These are phyloP conservation scores for Hepatocystis sp. DNA, from an alignment of 169 alveolate species.

Conservation along the genomic window DNA sequence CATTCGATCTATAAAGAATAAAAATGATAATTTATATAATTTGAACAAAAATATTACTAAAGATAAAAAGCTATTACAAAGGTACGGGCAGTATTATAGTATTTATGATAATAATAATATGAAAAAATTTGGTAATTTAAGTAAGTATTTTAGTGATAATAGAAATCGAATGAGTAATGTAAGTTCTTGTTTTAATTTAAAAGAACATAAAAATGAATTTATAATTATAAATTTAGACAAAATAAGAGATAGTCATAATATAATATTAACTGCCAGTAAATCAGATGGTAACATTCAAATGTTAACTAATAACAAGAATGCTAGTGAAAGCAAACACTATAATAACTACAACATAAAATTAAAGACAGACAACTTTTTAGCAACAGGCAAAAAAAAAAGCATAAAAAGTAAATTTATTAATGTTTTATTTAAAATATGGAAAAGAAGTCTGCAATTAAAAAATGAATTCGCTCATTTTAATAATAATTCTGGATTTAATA, in stretches of 20 bases:
- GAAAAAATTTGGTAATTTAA: not conserved
- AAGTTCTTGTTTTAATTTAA: no score
- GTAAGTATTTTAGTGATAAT: not conserved
- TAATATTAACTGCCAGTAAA: no score
- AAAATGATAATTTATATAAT: conserved; percentile 7
- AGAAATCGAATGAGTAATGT: not conserved
- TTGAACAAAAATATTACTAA: not conserved
- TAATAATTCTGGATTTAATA: conserved; percentile 23
- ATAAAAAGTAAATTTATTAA: no score
- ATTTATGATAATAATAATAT: conserved; percentile 19
- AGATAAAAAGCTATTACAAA: no score
- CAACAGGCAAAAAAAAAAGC: conserved; percentile 6
- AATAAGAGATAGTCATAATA: no score
- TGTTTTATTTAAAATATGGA: conserved; percentile 50
- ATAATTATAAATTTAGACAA: no score
- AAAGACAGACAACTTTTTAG: conserved; percentile 18
- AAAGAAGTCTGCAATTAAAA: conserved; percentile 41
- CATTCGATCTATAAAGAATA: not conserved
- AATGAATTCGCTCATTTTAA: conserved; percentile 13
- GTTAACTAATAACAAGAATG: conserved; percentile 22
- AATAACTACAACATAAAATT: no score
- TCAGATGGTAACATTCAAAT: conserved; percentile 35
- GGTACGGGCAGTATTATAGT: no score
- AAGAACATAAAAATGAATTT: no score
- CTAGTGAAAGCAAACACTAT: no score